These are phyloP conservation scores for Nicotiana obtusifolia DNA, from an alignment of 257 asterid genomes.

Conservation along the genomic window DNA sequence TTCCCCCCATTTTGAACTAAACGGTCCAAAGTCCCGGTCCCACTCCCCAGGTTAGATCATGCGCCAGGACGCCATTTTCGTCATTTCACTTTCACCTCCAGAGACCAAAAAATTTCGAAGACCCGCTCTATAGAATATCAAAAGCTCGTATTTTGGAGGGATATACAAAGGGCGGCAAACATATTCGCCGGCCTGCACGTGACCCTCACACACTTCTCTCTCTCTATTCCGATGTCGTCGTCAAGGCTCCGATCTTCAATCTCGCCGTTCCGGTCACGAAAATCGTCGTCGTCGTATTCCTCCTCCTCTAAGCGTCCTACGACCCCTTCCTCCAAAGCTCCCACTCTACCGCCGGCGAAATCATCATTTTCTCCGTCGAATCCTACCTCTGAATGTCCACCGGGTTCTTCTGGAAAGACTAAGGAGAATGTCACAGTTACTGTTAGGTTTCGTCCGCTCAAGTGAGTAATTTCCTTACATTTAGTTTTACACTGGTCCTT, in stretches of 20 bases:
- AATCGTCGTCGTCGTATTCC: slow-evolving; percentile 7
- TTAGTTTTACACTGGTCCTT: neutral
- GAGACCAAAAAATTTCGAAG: neutral
- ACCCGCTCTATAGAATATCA: neutral
- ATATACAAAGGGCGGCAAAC: slow-evolving; percentile 21
- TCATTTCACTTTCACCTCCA: neutral
- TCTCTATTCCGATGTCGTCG: slow-evolving; percentile 9
- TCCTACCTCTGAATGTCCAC: slow-evolving; percentile 17
- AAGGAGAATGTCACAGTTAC: slow-evolving; percentile 81
- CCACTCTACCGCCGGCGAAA: slow-evolving; percentile 5
- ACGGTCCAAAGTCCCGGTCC: neutral
- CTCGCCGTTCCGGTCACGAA: slow-evolving; percentile 34
- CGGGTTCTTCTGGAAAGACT: slow-evolving; percentile 28
- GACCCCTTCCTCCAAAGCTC: slow-evolving; percentile 1
- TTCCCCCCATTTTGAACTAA: neutral
- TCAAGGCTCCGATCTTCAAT: slow-evolving; percentile 29
- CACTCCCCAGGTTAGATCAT: neutral
- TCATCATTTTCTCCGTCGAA: slow-evolving; percentile 14
- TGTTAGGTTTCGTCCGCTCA: slow-evolving; percentile 91
- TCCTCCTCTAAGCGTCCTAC: slow-evolving; percentile 18
- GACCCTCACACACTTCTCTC: neutral
- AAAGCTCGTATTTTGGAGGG: slow-evolving; percentile 15
- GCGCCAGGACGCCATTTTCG: neutral
- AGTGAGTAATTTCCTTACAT: slow-evolving; percentile 27
- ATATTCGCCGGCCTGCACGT: slow-evolving; percentile 11